These are phyloP conservation scores for Tulasnella sp. DNA, from an alignment of 768 basidiomycete genomes.

Conservation along the genomic window DNA sequence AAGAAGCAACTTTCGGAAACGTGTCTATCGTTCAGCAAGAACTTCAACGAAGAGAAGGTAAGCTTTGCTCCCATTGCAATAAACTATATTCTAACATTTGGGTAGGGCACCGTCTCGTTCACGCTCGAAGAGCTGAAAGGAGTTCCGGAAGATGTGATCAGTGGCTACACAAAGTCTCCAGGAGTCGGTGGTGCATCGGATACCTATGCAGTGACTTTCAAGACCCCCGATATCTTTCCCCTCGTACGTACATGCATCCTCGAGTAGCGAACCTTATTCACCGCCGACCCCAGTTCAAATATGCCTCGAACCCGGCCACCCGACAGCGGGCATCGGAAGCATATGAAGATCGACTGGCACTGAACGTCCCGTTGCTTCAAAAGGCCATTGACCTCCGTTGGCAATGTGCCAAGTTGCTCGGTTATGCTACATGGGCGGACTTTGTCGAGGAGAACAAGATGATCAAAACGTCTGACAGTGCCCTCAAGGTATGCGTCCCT, in stretches of 20 bases:
- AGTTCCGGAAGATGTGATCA: conserved; percentile 65
- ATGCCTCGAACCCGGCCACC: conserved; percentile 55
- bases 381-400: conserved; percentile 60
- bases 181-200: conserved; percentile 38
- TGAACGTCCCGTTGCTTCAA: conserved; percentile 59
- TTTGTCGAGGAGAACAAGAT: conserved; percentile 77
- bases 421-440: conserved; percentile 73
- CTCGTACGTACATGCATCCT: conserved; percentile 35
- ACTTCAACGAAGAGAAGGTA: conserved; percentile 82
- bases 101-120: conserved; percentile 49
- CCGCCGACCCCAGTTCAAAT: conserved; percentile 49
- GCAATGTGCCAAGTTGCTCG: conserved; percentile 50
- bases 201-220: conserved; percentile 63
- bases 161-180: conserved; percentile 57
- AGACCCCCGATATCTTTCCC: conserved; percentile 72
- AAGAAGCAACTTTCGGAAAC: conserved; percentile 68
- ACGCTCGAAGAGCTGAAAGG: conserved; percentile 65
- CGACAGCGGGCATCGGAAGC: conserved; percentile 53
- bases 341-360: conserved; percentile 51
- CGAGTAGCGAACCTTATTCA: not conserved
- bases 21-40: conserved; percentile 74
- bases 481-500: conserved; percentile 37
- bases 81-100: not conserved
- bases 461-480: conserved; percentile 57
- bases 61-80: conserved; percentile 17